phyloP scores from a whole-genome alignment of 352 stramenopile species.

The Globisporangium spinosum region DNA sequence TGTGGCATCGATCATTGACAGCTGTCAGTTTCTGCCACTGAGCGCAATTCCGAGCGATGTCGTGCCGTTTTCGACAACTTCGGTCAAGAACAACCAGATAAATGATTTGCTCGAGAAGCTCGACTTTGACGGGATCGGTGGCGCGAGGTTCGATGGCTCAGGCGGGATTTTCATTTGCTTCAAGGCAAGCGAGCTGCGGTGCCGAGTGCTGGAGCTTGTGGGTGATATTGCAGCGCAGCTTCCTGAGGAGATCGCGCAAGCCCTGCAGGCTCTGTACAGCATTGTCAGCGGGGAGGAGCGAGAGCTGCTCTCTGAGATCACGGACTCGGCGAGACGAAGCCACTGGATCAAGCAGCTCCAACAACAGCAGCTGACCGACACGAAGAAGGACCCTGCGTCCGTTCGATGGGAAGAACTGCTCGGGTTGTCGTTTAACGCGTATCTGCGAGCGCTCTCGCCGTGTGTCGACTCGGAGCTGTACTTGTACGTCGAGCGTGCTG shows the following conservation, averaged over 20 bases:
- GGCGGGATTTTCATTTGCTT: conserved; percentile 36
- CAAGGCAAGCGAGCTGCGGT: conserved; percentile 51
- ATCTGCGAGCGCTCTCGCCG: conserved; percentile 58
- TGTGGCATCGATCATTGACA: conserved; percentile 41
- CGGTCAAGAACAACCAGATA: conserved; percentile 24
- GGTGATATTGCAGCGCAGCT: conserved; percentile 67
- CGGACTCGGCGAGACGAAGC: neutral
- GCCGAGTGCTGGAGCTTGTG: conserved; percentile 56
- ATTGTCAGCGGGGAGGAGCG: conserved; percentile 47
- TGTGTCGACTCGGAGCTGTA: conserved; percentile 72
- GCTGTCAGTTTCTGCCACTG: conserved; percentile 39
- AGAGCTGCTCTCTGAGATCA: conserved; percentile 18
- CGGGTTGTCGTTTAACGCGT: conserved; percentile 58
- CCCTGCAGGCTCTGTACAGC: conserved; percentile 36
- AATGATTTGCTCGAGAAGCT: conserved; percentile 45
- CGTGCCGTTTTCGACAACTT: conserved; percentile 21
- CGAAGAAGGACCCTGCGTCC: neutral
- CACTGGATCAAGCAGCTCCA: conserved; percentile 8
- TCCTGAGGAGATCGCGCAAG: conserved; percentile 17
- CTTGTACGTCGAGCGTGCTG: conserved; percentile 54
- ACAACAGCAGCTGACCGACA: neutral
- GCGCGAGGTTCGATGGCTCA: conserved; percentile 4
- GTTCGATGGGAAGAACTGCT: conserved; percentile 25
- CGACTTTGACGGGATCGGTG: conserved; percentile 65
- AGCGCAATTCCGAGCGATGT: conserved; percentile 33